A percentile compares a stretch with the other conserved stretches of the same genome.
Conservation (phyloP, 2,329 filamentous ascomycete species). For the Aspergillus transmontanensis region DNA sequence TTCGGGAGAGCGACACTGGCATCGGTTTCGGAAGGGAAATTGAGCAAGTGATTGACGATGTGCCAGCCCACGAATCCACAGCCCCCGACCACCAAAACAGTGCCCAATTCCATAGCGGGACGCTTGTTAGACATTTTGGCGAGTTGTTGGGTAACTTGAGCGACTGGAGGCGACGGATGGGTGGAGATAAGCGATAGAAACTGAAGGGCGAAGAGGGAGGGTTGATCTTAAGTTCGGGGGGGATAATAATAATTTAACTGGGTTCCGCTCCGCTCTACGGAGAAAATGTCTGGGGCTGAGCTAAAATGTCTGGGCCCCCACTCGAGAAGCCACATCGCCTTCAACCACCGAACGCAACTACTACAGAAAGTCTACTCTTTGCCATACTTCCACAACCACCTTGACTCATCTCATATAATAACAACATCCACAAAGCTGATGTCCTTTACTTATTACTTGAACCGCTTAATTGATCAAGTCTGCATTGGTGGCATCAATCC, state of each 20-base stretch:
- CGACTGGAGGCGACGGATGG: not conserved
- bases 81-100: conserved; percentile 77
- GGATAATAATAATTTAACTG: conserved; percentile 9
- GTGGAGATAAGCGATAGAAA: conserved; percentile 12
- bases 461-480: not conserved
- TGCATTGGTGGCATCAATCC: not conserved
- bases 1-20: conserved; percentile 41
- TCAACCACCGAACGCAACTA: not conserved
- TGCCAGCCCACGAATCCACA: conserved; percentile 85
- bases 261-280: not conserved
- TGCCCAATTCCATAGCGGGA: conserved; percentile 57
- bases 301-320: conserved; percentile 2
- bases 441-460: not conserved
- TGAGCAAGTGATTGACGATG: conserved; percentile 72
- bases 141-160: conserved; percentile 2
- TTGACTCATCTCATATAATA: not conserved
- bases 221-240: conserved; percentile 4
- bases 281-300: not conserved
- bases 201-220: not conserved
- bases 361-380: not conserved
- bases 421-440: no score
- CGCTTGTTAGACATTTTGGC: conserved; percentile 32
- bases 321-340: conserved; percentile 4
- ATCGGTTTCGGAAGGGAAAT: conserved; percentile 55
- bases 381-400: not conserved